Evolutionary conservation across 164 flowering plant genomes (phyloP).

Genomic region (Magnolia changhungtana): DNA sequence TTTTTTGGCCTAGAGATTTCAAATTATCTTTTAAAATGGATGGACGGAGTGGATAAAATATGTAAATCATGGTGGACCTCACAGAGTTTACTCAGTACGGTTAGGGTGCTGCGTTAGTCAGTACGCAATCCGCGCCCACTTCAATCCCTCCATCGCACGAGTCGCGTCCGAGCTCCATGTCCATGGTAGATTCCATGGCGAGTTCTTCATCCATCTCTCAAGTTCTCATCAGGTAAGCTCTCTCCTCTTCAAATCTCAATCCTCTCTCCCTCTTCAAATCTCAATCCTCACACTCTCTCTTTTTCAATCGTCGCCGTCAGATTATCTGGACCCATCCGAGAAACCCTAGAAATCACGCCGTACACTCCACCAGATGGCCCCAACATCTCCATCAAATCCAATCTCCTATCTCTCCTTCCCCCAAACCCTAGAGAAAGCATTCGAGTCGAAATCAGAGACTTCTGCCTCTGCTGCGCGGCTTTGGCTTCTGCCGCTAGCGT

Average conservation of each 20-base stretch:
- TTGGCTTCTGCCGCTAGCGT: constrained; percentile 43
- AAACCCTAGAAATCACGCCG: constrained; percentile 31
- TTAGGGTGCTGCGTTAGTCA: no score
- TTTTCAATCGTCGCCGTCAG: constrained; percentile 24
- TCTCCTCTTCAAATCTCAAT: background rate
- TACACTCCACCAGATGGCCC: constrained; percentile 48
- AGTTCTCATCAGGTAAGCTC: constrained; percentile 35
- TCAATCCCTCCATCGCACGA: background rate
- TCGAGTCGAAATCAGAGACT: constrained; percentile 35
- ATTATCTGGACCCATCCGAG: constrained; percentile 44
- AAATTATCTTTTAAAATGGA: no score
- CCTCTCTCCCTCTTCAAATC: background rate
- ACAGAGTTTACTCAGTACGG: no score
- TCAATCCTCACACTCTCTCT: background rate
- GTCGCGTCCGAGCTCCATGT: background rate
- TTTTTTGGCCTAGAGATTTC: no score
- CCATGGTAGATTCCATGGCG: background rate
- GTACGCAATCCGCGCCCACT: no score
- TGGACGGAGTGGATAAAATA: no score
- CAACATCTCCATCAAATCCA: constrained; percentile 47
- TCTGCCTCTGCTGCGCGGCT: constrained; percentile 65
- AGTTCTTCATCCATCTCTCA: constrained; percentile 17
- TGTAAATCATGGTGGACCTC: no score
- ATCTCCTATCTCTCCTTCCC: constrained; percentile 51
- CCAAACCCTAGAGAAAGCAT: constrained; percentile 14